Conservation (phyloP, 208 protist species). For the Phytomonas serpens region DNA sequence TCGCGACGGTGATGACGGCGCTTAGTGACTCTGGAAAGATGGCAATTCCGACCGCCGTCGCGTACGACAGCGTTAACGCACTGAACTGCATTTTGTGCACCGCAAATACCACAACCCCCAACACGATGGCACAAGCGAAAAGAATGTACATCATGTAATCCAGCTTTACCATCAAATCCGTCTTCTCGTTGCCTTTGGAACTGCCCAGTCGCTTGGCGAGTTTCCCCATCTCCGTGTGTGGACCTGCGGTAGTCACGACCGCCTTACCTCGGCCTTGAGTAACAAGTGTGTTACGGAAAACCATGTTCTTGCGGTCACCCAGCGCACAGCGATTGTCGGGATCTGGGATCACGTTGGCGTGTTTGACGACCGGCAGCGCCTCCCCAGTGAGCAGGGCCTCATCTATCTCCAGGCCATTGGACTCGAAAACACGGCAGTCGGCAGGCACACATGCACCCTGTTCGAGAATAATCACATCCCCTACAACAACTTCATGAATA, state of each 20-base stretch:
- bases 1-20: constrained; percentile 77
- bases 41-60: constrained; percentile 80
- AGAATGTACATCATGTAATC: constrained; percentile 89
- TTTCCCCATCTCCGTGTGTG: constrained; percentile 85
- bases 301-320: constrained; percentile 89
- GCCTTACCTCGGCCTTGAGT: constrained; percentile 79
- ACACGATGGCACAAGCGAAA: constrained; percentile 60
- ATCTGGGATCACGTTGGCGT: constrained; percentile 72
- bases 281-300: constrained; percentile 80
- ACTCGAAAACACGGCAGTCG: constrained; percentile 92
- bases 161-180: constrained; percentile 72
- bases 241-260: constrained; percentile 63
- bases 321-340: constrained; percentile 56
- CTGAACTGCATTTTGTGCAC: constrained; percentile 65
- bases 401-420: constrained; percentile 81
- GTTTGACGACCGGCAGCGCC: constrained; percentile 73
- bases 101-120: constrained; percentile 75
- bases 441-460: constrained; percentile 90
- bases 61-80: constrained; percentile 58
- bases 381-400: constrained; percentile 94
- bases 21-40: constrained; percentile 85
- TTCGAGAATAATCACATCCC: constrained; percentile 93
- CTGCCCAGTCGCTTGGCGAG: constrained; percentile 59
- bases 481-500: constrained; percentile 93
- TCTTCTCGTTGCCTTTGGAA: constrained; percentile 38